Conservation (phyloP, 1,284 basidiomycete genomes). For the Amylostereum areolatum region DNA sequence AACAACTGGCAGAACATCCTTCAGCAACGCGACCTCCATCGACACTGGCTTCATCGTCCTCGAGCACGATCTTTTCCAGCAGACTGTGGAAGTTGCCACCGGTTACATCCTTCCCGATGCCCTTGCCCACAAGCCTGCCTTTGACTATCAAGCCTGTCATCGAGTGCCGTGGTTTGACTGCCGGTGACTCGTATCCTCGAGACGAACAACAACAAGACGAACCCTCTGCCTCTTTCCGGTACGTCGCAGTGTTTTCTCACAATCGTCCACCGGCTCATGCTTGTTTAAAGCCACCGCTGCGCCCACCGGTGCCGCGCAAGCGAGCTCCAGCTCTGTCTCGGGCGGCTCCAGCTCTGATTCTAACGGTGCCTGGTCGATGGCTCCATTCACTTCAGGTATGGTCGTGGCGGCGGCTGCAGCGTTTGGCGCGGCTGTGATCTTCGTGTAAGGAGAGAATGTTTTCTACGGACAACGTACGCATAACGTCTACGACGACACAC, state of each 20-base stretch:
- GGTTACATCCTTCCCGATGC: constrained; percentile 69
- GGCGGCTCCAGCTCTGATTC: constrained; percentile 2
- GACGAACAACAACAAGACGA: constrained; percentile 56
- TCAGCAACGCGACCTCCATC: constrained; percentile 40
- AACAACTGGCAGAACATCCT: constrained; percentile 63
- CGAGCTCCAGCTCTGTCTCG: constrained; percentile 14
- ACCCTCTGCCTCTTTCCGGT: constrained; percentile 39
- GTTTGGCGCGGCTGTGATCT: neutral
- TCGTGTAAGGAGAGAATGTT: neutral
- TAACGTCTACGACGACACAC: too few species aligned
- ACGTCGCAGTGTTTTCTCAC: constrained; percentile 9
- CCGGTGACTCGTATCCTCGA: constrained; percentile 63
- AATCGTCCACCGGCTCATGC: neutral
- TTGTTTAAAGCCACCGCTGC: constrained; percentile 18
- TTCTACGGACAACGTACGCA: too few species aligned
- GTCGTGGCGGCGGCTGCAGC: neutral
- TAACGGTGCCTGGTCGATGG: neutral
- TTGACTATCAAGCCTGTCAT: constrained; percentile 65
- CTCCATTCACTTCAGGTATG: neutral
- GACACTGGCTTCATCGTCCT: constrained; percentile 67
- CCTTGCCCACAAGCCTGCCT: constrained; percentile 49
- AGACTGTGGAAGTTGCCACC: constrained; percentile 63
- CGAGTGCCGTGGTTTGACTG: constrained; percentile 54
- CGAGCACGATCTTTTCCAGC: constrained; percentile 68
- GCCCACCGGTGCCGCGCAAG: constrained; percentile 26